Evolutionary conservation across 1,284 basidiomycete species (phyloP).

Genomic region (Pseudozyma sp.): DNA sequence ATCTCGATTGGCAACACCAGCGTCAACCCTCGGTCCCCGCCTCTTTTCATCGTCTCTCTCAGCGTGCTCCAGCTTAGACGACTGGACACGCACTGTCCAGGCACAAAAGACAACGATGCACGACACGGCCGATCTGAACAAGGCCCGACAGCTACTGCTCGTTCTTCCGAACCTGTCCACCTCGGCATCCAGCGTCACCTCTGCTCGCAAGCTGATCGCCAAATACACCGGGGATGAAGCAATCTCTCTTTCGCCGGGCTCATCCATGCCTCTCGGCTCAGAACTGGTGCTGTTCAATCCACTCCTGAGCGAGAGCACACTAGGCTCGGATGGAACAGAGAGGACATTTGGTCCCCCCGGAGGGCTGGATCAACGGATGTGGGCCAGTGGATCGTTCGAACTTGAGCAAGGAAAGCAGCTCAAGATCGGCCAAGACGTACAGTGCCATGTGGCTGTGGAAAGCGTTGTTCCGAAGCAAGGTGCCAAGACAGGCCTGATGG

Average conservation of each 20-base stretch:
- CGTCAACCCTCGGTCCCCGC: not conserved
- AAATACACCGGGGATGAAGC: conserved; percentile 30
- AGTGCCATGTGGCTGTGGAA: conserved; percentile 30
- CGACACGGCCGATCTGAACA: conserved; percentile 43
- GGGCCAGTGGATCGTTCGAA: conserved; percentile 47
- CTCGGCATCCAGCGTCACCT: conserved; percentile 1
- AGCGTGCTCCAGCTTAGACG: conserved; percentile 15
- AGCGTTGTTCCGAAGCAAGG: conserved; percentile 36
- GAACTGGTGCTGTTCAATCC: conserved; percentile 49
- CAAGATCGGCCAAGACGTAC: conserved; percentile 25
- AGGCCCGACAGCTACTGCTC: conserved; percentile 39
- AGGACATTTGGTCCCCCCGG: conserved; percentile 42
- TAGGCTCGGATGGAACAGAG: conserved; percentile 33
- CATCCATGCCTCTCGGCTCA: conserved; percentile 23
- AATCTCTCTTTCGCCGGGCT: conserved; percentile 3
- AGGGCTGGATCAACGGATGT: conserved; percentile 48
- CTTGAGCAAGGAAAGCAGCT: conserved; percentile 25
- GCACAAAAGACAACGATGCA: conserved; percentile 22
- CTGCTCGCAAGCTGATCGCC: conserved; percentile 6
- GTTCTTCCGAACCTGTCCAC: conserved; percentile 23
- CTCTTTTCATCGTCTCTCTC: not conserved
- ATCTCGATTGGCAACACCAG: not conserved
- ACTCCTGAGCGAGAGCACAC: conserved; percentile 28
- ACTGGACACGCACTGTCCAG: conserved; percentile 25
- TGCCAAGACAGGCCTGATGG: conserved; percentile 44